Evolutionary conservation across 2,329 filamentous ascomycete species (phyloP).

Genomic region (Corniculantispora saksenae): DNA sequence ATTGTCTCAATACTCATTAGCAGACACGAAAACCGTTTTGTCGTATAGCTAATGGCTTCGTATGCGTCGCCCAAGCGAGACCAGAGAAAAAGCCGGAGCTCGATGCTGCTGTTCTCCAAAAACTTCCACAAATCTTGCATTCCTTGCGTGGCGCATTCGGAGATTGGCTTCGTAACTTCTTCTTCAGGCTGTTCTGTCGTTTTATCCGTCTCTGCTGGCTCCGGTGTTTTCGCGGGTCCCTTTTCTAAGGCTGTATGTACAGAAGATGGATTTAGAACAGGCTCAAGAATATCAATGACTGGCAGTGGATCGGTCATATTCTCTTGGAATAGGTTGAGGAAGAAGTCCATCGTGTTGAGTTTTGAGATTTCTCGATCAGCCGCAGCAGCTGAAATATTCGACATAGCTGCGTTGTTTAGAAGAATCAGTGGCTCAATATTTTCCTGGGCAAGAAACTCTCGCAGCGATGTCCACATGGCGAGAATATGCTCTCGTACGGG

Average conservation of each 20-base stretch:
- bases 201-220: conserved; percentile 14
- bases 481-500: conserved; percentile 58
- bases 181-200: conserved; percentile 21
- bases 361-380: conserved; percentile 90
- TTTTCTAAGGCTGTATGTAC: conserved; percentile 39
- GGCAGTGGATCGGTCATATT: conserved; percentile 77
- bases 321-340: conserved; percentile 83
- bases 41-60: conserved; percentile 76
- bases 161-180: conserved; percentile 42
- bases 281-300: conserved; percentile 89
- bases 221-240: neutral
- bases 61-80: conserved; percentile 89
- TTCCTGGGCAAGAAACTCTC: conserved; percentile 49
- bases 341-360: conserved; percentile 95
- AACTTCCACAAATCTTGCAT: conserved; percentile 84
- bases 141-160: conserved; percentile 55
- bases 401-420: conserved; percentile 85
- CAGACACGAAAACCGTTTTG: conserved; percentile 86
- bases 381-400: conserved; percentile 78
- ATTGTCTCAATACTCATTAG: conserved; percentile 85
- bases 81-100: conserved; percentile 86
- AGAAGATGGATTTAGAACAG: conserved; percentile 76
- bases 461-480: conserved; percentile 59
- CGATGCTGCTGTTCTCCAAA: conserved; percentile 76
- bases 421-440: conserved; percentile 56